A percentile compares a stretch with the other conserved stretches of the same genome.
Evolutionary conservation across 2,329 filamentous ascomycete genomes (phyloP).

Genomic region (Tolypocladium sp.): DNA sequence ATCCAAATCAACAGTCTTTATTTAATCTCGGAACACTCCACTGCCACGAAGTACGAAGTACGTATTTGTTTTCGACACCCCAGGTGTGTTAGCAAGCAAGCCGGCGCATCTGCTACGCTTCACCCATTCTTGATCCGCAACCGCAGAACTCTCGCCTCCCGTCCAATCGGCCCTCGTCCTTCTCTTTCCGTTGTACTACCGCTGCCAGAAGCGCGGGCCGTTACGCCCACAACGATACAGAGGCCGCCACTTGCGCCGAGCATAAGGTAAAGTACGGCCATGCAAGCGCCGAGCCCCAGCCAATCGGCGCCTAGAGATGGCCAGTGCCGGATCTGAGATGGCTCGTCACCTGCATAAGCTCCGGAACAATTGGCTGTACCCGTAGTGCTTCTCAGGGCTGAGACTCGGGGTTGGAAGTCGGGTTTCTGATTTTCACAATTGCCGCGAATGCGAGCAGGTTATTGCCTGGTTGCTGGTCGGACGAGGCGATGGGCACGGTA

Average conservation of each 20-base stretch:
- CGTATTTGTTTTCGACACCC: not conserved
- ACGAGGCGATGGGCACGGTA: not conserved
- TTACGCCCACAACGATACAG: not conserved
- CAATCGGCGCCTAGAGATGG: not conserved
- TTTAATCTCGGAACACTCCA: not conserved
- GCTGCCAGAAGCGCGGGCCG: not conserved
- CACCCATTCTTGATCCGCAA: not conserved
- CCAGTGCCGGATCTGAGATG: not conserved
- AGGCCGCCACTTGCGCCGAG: not conserved
- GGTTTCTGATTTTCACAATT: not conserved
- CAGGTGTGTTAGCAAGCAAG: not conserved
- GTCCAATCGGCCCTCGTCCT: too few species aligned
- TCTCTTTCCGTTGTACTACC: too few species aligned
- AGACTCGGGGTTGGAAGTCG: not conserved
- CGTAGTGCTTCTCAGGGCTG: not conserved
- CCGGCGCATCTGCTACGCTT: not conserved
- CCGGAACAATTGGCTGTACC: not conserved
- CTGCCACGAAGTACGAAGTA: not conserved
- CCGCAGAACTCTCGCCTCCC: too few species aligned
- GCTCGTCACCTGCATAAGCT: slow-evolving; percentile 5
- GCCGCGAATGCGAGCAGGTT: not conserved
- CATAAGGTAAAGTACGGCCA: not conserved
- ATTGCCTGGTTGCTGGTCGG: not conserved
- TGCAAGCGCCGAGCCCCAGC: not conserved
- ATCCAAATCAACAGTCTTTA: not conserved